Conservation (phyloP, 306 rosid genomes). For the Prunus mume region DNA sequence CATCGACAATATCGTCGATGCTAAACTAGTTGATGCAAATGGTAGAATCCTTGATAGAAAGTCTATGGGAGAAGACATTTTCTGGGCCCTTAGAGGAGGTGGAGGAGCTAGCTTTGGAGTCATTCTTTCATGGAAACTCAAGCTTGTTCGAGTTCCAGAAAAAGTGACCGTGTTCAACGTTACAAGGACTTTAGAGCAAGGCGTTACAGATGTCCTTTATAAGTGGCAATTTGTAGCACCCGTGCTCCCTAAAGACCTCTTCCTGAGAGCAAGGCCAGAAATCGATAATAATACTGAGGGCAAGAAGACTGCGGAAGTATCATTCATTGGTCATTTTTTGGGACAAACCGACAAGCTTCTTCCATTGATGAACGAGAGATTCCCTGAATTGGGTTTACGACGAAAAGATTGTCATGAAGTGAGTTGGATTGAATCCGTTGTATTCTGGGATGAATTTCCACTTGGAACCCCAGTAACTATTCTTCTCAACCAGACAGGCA, state of each 20-base stretch:
- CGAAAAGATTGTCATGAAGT: conserved; percentile 45
- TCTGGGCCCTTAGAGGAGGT: conserved; percentile 62
- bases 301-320: conserved; percentile 32
- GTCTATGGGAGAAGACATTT: conserved; percentile 49
- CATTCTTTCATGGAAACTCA: conserved; percentile 42
- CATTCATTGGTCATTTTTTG: conserved; percentile 42
- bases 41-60: conserved; percentile 43
- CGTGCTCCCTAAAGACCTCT: conserved; percentile 33
- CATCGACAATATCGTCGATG: conserved; percentile 42
- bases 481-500: not conserved
- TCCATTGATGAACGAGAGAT: conserved; percentile 37
- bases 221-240: conserved; percentile 57
- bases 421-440: conserved; percentile 50
- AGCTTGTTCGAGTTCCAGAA: conserved; percentile 42
- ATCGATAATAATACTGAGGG: not conserved
- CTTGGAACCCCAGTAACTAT: not conserved
- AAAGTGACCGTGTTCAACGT: conserved; percentile 42
- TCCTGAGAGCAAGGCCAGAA: conserved; percentile 49
- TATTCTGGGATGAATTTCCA: conserved; percentile 21
- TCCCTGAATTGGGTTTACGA: conserved; percentile 48
- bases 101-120: conserved; percentile 73
- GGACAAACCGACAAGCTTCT: conserved; percentile 49
- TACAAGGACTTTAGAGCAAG: conserved; percentile 36
- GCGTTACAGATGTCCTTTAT: conserved; percentile 14
- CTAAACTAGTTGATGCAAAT: conserved; percentile 41